Base-by-base conservation (phyloP, 176 grass and related monocot species). In the Rhynchospora tenuis region DNA sequence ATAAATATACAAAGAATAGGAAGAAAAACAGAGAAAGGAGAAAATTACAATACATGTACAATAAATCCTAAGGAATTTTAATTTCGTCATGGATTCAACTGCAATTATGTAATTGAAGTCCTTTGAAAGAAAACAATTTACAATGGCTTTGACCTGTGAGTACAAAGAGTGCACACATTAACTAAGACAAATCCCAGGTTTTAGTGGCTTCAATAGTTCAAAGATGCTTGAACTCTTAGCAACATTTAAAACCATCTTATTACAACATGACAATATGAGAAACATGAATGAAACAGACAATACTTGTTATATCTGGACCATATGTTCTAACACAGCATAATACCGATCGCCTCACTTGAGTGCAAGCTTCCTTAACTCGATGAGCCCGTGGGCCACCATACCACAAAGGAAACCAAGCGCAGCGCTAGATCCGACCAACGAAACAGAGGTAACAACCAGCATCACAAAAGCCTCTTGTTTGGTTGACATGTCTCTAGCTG, bases 381-480 rank as follows among this genome's bases (percentile, higher is more conserved):
- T 67, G n/a, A 97, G 66, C 22, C 80, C 60, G 66, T 97, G 86
- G 13, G 84, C 87, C 0, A 75, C 8, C 84, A 97, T 86, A 26
- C 91, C 82, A 73, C 94, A 94, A 2, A 94, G 64, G 86, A 94
- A 98, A 0, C 92, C 95, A 0, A 98, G 90, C 22, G 92, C 90
- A 19, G 95, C 95, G 82, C 92, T 98, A 16, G 95, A 94, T 0
- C 92, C 95, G 0, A 94, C 92, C 22, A 94, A 84, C 24, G 89
- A 91, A 51, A 97, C 90, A n/a, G 95, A 87, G 9, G 92, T 69
- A 84, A 92, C 94, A 24, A 93, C 13, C 9, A 97, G 85, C 89
- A 93, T 89, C 16, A 98, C 92, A 27, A 98, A 93, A 0, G 92
- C 90, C 90, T 94, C 95, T 3, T 82, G 84, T 78, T 87, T 94